A percentile compares a stretch with the other conserved stretches of the same genome.
Evolutionary conservation across 2,329 filamentous ascomycete genomes (phyloP).

Genomic region (Plectosphaerella plurivora): DNA sequence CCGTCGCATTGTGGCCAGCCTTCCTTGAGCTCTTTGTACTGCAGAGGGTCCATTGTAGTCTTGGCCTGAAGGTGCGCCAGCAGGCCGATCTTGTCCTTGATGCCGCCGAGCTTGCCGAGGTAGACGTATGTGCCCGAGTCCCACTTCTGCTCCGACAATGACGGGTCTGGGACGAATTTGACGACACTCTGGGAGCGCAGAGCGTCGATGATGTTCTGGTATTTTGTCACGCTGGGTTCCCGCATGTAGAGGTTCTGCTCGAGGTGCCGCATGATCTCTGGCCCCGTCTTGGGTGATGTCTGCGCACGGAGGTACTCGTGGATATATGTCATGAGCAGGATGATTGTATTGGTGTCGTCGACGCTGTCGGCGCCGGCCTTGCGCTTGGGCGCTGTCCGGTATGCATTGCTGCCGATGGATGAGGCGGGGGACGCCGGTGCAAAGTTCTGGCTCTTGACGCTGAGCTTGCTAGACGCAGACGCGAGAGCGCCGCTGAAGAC

Average conservation of each 20-base stretch:
- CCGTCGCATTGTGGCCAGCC: conserved; percentile 86
- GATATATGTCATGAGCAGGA: conserved; percentile 64
- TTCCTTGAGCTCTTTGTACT: conserved; percentile 89
- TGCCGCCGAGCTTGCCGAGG: conserved; percentile 73
- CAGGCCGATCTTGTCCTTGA: conserved; percentile 72
- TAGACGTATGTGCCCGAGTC: conserved; percentile 73
- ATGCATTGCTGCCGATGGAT: conserved; percentile 46
- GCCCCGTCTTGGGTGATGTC: conserved; percentile 63
- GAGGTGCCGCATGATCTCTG: conserved; percentile 76
- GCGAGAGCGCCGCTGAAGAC: conserved; percentile 58
- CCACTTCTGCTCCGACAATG: conserved; percentile 64
- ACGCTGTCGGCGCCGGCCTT: conserved; percentile 52
- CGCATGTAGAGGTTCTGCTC: conserved; percentile 61
- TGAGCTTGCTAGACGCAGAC: conserved; percentile 60
- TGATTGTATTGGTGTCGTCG: conserved; percentile 13
- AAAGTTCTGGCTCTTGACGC: conserved; percentile 40
- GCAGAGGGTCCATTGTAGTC: conserved; percentile 73
- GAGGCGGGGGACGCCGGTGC: conserved; percentile 60
- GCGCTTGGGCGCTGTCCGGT: conserved; percentile 56
- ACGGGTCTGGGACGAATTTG: conserved; percentile 49
- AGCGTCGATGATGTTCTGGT: conserved; percentile 58
- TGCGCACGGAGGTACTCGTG: conserved; percentile 76
- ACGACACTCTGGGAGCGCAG: conserved; percentile 62
- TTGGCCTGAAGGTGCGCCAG: conserved; percentile 78
- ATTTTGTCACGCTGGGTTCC: not conserved